Evolutionary conservation across 2,329 filamentous ascomycete species (phyloP), one percentile per base, ranked within the genome.

Genomic region (Xylaria sp.): DNA sequence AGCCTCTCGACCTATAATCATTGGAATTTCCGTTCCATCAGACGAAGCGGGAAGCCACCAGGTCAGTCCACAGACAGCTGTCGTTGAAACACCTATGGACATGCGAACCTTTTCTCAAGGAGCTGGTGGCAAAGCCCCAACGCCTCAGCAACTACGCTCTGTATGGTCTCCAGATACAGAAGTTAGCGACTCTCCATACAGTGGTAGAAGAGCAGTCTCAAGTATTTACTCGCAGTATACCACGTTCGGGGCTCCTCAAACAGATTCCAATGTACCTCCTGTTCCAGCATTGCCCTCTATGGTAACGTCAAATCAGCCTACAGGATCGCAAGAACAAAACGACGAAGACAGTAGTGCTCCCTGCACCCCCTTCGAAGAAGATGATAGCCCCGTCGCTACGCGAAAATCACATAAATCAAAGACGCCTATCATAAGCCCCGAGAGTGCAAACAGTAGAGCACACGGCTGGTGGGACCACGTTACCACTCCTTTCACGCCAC

Each of bases 401-500:
- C 80, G 74, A 64, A 80, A 80, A 65, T 80, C 81, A 5, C 71
- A 76, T 44, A 81, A 78, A 62, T 74, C 78, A 15, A 82, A 80
- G 58, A 78, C 76, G 7, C 73, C 77, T 9, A 74, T 76, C 53
- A 55, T 81, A 70, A 78, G 80, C 47, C 77, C 83, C 50, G 77
- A 83, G 54, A 87, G 85, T 45, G 87, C 86, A 31, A 84, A 82
- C 47, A 85, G 86, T 11, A 84, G 84, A 62, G 90, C 89, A 29
- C 84, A 85, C 66, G 91, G 91, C 22, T 94, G 91, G 91, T 94
- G 91, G 91, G 92, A 92, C 73, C 85, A 92, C 70, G 87, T 94
- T 62, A 89, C 86, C 7, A 92, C 91, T 0, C 91, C 91, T 0
- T 93, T 93, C 73, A 73, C 79, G 17, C 82, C 85, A 33, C 73